phyloP scores from a whole-genome alignment of 2,329 filamentous ascomycete genomes.

The Aureobasidium sp. region DNA sequence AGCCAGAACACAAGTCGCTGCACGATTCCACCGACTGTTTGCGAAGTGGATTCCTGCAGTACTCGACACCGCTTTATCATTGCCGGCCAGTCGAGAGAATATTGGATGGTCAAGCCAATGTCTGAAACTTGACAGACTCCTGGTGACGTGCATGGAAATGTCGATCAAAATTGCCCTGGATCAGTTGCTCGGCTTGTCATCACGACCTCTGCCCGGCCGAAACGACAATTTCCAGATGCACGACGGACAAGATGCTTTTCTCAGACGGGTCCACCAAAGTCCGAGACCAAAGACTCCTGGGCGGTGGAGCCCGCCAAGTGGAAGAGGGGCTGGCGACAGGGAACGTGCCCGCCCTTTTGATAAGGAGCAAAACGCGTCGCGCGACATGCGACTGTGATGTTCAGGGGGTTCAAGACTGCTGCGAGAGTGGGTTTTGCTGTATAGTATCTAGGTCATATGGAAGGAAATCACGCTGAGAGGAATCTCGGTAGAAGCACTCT shows the following conservation, averaged over 20 bases:
- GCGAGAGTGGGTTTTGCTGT: neutral
- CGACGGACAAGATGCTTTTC: neutral
- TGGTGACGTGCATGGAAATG: neutral
- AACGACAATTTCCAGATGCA: neutral
- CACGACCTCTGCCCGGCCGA: neutral
- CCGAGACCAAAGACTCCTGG: neutral
- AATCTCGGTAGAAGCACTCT: constrained; percentile 5
- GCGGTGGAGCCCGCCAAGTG: constrained; percentile 5
- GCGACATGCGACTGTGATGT: neutral
- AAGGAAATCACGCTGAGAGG: constrained; percentile 1
- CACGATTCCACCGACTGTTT: neutral
- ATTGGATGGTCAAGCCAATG: neutral
- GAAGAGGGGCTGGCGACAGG: neutral
- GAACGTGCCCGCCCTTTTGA: neutral
- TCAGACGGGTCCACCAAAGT: neutral
- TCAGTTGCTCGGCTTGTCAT: neutral
- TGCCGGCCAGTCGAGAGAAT: neutral
- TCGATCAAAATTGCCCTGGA: constrained; percentile 1
- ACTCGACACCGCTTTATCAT: neutral
- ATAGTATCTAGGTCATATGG: neutral
- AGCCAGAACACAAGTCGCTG: neutral
- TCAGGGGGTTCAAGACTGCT: neutral
- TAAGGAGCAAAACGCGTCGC: neutral
- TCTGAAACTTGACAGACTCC: constrained; percentile 2
- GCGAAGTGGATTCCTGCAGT: neutral